Evolutionary conservation across 2,329 filamentous ascomycete species (phyloP), one percentile per base, ranked within the genome.

Genomic region (Dothiorella sarmentorum): DNA sequence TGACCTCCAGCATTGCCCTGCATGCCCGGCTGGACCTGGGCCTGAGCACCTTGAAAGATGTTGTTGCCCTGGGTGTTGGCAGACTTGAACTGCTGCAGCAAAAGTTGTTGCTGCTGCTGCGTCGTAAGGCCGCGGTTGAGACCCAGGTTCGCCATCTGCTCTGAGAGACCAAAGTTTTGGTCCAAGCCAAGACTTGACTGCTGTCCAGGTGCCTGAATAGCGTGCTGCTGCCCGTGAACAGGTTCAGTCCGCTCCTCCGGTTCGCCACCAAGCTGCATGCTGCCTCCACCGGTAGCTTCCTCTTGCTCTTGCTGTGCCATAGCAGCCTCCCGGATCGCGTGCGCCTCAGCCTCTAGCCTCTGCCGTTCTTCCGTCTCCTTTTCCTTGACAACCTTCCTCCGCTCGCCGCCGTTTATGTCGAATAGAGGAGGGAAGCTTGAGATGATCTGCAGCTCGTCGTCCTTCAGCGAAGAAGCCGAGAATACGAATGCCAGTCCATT

Each of bases 241-340:
- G 65, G 81, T 77, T 90, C 87, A 62, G 70, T 69, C 6, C 83
- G 81, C 64, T 96, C 91, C 70, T 97, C 93, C 0, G 93, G 93
- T 70, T 97, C 93, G 42, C 93, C 93, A 59, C 93, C 93, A 17
- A 97, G 81, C 60, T 95, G 92, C 60, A 94, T 80, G 70, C 93
- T 97, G 13, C 89, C 90, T n/a, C 89, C 89, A 31, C 68, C 70
- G 10, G 94, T 91, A 1, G 85, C 85, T 59, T 88, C 87, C 59
- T 90, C 90, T 63, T 96, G 91, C 26, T 81, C 79, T 43, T 81
- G 79, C 40, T 64, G 58, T 26, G 60, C 53, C 20, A 67, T 20
- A 15, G 76, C 73, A 22, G 79, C 76, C 62, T 80, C 78, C 40
- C 43, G 57, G 18, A 82, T 67, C 45, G 78, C 74, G 63, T 85